Evolutionary conservation across 139 green algal species (phyloP).

Genomic region (Closterium sp.): DNA sequence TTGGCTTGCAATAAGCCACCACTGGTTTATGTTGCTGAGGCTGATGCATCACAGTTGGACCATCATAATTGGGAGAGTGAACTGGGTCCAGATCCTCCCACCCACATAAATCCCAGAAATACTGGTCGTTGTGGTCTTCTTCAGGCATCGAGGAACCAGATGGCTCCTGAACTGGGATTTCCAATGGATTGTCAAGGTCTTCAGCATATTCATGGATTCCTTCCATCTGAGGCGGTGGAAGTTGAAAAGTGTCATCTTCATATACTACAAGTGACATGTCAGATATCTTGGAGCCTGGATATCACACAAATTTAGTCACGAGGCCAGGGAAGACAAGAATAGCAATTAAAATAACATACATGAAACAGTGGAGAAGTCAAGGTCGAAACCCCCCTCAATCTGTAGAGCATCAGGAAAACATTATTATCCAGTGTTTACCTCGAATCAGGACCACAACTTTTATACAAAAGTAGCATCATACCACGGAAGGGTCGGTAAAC

Average conservation of each 20-base stretch:
- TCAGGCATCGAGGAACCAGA: not conserved
- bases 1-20: not conserved
- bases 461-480: not conserved
- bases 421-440: not conserved
- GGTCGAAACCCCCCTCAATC: not conserved
- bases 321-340: not conserved
- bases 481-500: not conserved
- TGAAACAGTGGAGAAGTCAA: not conserved
- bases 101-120: not conserved
- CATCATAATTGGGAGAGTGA: not conserved
- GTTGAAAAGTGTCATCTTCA: no score
- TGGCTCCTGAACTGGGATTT: not conserved
- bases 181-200: not conserved
- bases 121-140: not conserved
- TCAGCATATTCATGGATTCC: no score
- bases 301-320: no score
- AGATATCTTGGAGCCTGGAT: no score
- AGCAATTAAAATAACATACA: not conserved
- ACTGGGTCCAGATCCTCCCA: not conserved
- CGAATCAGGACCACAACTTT: no score
- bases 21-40: not conserved
- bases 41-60: not conserved
- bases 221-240: no score
- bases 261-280: no score
- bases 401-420: not conserved